Conservation (phyloP, 139 green algal genomes). For the Yamagishiella unicocca region DNA sequence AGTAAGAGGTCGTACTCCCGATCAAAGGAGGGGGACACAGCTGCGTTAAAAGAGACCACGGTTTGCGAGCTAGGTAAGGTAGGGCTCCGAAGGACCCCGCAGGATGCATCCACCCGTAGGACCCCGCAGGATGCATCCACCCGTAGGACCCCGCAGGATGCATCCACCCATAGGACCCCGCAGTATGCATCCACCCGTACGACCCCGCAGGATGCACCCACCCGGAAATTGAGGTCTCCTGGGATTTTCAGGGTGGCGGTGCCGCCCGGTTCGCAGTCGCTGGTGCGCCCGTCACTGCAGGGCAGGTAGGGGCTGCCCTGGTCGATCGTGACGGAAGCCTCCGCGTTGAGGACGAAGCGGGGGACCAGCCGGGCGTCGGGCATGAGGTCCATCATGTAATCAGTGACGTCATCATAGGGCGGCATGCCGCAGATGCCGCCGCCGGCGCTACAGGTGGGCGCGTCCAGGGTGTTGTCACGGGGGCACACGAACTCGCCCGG, state of each 20-base stretch:
- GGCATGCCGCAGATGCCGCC: background rate
- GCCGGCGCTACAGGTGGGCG: background rate
- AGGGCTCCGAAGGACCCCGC: too few relatives aligned
- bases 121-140: too few relatives aligned
- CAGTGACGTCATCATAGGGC: background rate
- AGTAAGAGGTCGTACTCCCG: too few relatives aligned
- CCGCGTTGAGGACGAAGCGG: background rate
- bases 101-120: too few relatives aligned
- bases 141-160: too few relatives aligned
- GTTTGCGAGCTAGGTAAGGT: too few relatives aligned
- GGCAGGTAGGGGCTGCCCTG: background rate
- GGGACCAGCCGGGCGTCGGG: background rate
- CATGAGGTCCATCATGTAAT: background rate
- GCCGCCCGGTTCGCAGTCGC: slow-evolving; percentile 6
- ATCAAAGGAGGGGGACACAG: too few relatives aligned
- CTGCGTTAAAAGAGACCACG: too few relatives aligned
- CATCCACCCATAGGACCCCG: too few relatives aligned
- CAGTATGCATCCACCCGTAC: too few relatives aligned
- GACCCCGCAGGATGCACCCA: too few relatives aligned
- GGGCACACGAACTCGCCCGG: slow-evolving; percentile 1
- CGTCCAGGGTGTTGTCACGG: background rate
- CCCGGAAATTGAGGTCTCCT: background rate
- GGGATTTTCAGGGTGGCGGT: background rate
- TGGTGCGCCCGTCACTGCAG: background rate
- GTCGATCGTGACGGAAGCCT: background rate